Percentiles rank a stretch among this genome's conserved stretches.
Evolutionary conservation across 1,284 basidiomycete genomes (phyloP).

Genomic region (Vanrija sp.): DNA sequence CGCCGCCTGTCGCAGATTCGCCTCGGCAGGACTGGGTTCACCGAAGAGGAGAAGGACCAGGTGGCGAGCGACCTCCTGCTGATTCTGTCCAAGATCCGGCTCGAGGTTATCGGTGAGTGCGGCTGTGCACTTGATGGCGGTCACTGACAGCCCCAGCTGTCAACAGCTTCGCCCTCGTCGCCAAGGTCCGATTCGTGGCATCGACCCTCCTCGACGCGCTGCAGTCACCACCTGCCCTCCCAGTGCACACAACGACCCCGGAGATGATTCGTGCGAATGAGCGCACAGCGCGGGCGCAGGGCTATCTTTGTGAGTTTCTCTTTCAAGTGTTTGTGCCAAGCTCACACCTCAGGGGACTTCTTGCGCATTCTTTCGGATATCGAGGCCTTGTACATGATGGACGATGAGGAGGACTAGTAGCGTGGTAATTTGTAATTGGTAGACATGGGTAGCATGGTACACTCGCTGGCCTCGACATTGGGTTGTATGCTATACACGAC

Average conservation of each 20-base stretch:
- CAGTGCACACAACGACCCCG: neutral
- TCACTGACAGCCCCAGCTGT: constrained; percentile 51
- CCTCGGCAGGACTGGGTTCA: constrained; percentile 10
- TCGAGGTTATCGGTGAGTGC: constrained; percentile 66
- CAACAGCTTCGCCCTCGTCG: constrained; percentile 67
- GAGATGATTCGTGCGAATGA: constrained; percentile 5
- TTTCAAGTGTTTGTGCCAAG: neutral
- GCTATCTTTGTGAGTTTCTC: constrained; percentile 56
- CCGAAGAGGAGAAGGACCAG: constrained; percentile 30
- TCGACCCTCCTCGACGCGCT: constrained; percentile 82
- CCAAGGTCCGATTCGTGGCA: constrained; percentile 84
- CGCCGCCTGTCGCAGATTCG: constrained; percentile 42
- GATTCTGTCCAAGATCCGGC: constrained; percentile 81
- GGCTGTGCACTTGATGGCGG: constrained; percentile 10
- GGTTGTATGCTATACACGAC: too few species aligned
- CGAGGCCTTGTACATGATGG: constrained; percentile 51
- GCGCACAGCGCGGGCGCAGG: constrained; percentile 67
- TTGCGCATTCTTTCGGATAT: constrained; percentile 81
- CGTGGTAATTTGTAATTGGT: neutral
- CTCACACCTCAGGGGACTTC: constrained; percentile 67
- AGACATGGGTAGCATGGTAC: neutral
- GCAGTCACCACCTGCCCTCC: constrained; percentile 55
- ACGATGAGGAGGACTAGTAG: constrained; percentile 24
- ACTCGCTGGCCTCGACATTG: too few species aligned
- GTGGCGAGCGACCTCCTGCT: constrained; percentile 61